These are phyloP conservation scores for Hypoxylon sp. DNA, from an alignment of 2,329 filamentous ascomycete genomes.

Conservation along the genomic window DNA sequence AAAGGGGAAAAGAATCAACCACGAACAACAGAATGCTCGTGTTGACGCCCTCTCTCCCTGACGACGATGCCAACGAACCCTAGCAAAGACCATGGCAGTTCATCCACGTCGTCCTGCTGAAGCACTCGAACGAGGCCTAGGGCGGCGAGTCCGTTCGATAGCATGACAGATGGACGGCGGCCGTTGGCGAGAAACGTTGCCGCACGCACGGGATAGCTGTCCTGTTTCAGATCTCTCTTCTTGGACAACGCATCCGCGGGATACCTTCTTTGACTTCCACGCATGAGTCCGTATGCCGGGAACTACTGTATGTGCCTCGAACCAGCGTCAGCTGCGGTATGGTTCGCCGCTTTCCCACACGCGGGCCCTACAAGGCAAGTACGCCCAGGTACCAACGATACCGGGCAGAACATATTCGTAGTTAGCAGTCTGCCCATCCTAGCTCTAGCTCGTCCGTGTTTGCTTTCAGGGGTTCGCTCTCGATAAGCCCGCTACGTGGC, in stretches of 20 bases:
- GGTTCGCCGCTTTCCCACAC: not conserved
- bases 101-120: not conserved
- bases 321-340: not conserved
- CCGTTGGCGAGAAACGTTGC: constrained; percentile 6
- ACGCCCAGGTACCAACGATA: not conserved
- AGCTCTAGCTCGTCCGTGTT: not conserved
- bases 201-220: not conserved
- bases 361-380: not conserved
- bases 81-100: not conserved
- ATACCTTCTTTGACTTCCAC: constrained; percentile 1
- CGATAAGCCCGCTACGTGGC: constrained; percentile 1
- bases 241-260: not conserved
- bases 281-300: not conserved
- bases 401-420: not conserved
- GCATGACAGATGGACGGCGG: constrained; percentile 6
- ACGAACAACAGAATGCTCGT: not conserved
- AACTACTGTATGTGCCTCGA: not conserved
- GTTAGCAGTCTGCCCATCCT: not conserved
- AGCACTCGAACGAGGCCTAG: not conserved
- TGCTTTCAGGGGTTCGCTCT: not conserved
- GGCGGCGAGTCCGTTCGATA: not conserved
- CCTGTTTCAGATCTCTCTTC: constrained; percentile 12
- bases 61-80: constrained; percentile 4
- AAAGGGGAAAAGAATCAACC: not conserved
- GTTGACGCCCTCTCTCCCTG: not conserved